Percentiles rank a stretch among this genome's conserved stretches.
Conservation (phyloP, 129 eudicot species). For the Artemisia tridentata region DNA sequence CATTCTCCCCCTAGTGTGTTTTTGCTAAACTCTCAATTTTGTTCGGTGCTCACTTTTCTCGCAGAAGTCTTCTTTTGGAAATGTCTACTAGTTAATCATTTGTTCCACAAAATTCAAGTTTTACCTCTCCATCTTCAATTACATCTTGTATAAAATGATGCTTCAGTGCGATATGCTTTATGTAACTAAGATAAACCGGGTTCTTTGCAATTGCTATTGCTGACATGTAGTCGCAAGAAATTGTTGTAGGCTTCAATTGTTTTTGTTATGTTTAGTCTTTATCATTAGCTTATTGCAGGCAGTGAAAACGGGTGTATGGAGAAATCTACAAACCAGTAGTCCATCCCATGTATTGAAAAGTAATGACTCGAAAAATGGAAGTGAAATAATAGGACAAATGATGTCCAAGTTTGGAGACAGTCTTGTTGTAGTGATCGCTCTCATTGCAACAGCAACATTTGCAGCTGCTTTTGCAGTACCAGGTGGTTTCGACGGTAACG, state of each 20-base stretch:
- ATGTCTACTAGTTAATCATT: not conserved
- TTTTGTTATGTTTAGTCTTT: too few relatives aligned
- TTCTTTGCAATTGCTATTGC: not conserved
- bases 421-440: not conserved
- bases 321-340: too few relatives aligned
- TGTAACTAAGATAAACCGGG: not conserved
- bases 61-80: not conserved
- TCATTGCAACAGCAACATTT: conserved; percentile 9
- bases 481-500: not conserved
- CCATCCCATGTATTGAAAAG: not conserved
- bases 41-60: not conserved
- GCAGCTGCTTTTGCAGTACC: conserved; percentile 5
- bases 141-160: not conserved
- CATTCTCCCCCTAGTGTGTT: not conserved
- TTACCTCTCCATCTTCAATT: not conserved
- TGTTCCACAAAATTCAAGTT: not conserved
- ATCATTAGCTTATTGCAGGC: not conserved
- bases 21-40: not conserved
- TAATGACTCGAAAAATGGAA: not conserved
- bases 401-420: not conserved
- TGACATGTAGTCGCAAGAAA: not conserved
- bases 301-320: not conserved
- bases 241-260: not conserved
- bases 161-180: not conserved
- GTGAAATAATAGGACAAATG: too few relatives aligned